Evolutionary conservation across 371 early-diverging fungal species (phyloP).

Genomic region (Rhizopus delemar): DNA sequence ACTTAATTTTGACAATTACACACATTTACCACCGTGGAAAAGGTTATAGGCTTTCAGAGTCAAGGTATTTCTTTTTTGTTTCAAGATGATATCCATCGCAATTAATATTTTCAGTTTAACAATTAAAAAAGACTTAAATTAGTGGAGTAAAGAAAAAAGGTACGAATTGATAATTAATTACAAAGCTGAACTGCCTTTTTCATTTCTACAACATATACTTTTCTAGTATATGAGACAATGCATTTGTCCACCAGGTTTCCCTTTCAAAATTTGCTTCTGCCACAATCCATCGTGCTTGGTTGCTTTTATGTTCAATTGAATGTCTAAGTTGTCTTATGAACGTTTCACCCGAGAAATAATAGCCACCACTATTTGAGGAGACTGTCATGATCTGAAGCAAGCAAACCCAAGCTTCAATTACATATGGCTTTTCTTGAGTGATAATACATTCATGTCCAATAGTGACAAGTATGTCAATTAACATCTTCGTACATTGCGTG

Average conservation of each 20-base stretch:
- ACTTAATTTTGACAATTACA: too few relatives aligned
- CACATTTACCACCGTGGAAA: too few relatives aligned
- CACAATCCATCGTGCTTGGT: background rate
- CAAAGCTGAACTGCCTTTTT: too few relatives aligned
- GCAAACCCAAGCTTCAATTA: conserved; percentile 23
- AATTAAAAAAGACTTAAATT: too few relatives aligned
- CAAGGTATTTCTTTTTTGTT: too few relatives aligned
- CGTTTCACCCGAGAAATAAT: conserved; percentile 9
- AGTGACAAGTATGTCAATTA: conserved; percentile 17
- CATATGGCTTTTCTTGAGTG: background rate
- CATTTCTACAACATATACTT: conserved; percentile 5
- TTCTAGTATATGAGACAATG: conserved; percentile 11
- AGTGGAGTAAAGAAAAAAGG: too few relatives aligned
- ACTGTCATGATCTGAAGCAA: conserved; percentile 23
- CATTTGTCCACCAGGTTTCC: conserved; percentile 15
- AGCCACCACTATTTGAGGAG: conserved; percentile 10
- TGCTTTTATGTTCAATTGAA: conserved; percentile 3
- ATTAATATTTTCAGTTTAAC: too few relatives aligned
- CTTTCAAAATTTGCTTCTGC: conserved; percentile 2
- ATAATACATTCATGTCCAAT: conserved; percentile 16
- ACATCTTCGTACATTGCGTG: conserved; percentile 4
- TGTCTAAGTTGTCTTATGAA: conserved; percentile 13
- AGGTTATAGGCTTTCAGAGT: too few relatives aligned
- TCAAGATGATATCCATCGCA: too few relatives aligned
- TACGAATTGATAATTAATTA: too few relatives aligned